Conservation (phyloP, 2,329 filamentous ascomycete species). For the Paramyrothecium roridum region DNA sequence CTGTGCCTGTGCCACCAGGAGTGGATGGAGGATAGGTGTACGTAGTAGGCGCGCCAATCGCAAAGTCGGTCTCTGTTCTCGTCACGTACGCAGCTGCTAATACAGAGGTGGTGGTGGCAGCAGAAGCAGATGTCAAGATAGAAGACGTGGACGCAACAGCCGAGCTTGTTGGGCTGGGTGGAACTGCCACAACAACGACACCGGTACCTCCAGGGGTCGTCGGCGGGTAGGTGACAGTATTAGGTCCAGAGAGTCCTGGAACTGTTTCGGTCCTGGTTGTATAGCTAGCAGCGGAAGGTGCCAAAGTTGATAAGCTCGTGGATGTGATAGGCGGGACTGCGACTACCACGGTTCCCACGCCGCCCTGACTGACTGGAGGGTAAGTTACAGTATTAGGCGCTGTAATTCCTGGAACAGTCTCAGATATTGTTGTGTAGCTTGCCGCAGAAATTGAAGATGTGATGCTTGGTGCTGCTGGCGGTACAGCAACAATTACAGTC, state of each 20-base stretch:
- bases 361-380: not conserved
- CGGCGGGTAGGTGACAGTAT: not conserved
- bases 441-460: not conserved
- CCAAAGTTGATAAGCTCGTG: not conserved
- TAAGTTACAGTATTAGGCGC: not conserved
- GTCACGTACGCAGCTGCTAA: not conserved
- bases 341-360: not conserved
- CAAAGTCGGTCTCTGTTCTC: not conserved
- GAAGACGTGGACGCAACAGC: not conserved
- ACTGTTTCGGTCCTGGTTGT: not conserved
- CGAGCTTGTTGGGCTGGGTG: not conserved
- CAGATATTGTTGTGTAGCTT: not conserved
- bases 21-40: not conserved
- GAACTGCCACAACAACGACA: not conserved
- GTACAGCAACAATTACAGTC: not conserved
- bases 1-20: not conserved
- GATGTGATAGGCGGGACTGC: not conserved
- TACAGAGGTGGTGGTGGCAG: not conserved
- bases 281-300: not conserved
- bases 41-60: not conserved
- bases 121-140: not conserved
- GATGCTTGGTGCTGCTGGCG: not conserved
- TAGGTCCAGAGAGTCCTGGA: not conserved
- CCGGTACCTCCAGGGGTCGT: not conserved
- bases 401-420: not conserved